Conservation (phyloP, 495 filamentous ascomycete species). For the Neurospora tetraspora region DNA sequence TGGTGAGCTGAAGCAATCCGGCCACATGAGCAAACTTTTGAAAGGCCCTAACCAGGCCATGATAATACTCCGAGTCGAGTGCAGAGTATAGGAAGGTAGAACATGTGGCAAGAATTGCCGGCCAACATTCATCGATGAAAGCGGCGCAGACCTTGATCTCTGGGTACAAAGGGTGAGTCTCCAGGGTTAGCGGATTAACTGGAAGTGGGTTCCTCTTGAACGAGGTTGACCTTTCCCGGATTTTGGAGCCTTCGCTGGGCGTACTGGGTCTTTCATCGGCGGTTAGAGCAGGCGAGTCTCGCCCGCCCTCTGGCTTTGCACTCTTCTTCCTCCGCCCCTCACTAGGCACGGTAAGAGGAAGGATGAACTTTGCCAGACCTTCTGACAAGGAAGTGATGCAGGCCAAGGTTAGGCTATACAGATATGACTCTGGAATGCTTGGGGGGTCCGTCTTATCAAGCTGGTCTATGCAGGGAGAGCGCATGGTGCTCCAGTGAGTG, state of each 20-base stretch:
- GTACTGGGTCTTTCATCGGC: slow-evolving; percentile 24
- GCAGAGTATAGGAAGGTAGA: slow-evolving; percentile 91
- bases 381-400: slow-evolving; percentile 86
- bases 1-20: slow-evolving; percentile 70
- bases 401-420: slow-evolving; percentile 79
- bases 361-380: slow-evolving; percentile 81
- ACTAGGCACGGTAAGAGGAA: slow-evolving; percentile 73
- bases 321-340: slow-evolving; percentile 44
- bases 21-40: slow-evolving; percentile 95
- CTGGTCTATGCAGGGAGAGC: slow-evolving; percentile 84
- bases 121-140: slow-evolving; percentile 89
- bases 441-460: slow-evolving; percentile 88
- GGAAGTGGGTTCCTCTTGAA: slow-evolving; percentile 56
- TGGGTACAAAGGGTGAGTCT: slow-evolving; percentile 56
- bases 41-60: slow-evolving; percentile 82
- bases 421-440: slow-evolving; percentile 76
- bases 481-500: slow-evolving; percentile 77
- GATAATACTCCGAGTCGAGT: slow-evolving; percentile 89
- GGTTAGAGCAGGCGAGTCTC: slow-evolving; percentile 31
- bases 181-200: slow-evolving; percentile 66
- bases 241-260: not conserved
- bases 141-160: slow-evolving; percentile 66
- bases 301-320: slow-evolving; percentile 30
- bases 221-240: slow-evolving; percentile 34
- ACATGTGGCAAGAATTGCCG: slow-evolving; percentile 83